These are phyloP conservation scores for Phytophthora chlamydospora DNA, from an alignment of 352 stramenopile species.

Conservation along the genomic window DNA sequence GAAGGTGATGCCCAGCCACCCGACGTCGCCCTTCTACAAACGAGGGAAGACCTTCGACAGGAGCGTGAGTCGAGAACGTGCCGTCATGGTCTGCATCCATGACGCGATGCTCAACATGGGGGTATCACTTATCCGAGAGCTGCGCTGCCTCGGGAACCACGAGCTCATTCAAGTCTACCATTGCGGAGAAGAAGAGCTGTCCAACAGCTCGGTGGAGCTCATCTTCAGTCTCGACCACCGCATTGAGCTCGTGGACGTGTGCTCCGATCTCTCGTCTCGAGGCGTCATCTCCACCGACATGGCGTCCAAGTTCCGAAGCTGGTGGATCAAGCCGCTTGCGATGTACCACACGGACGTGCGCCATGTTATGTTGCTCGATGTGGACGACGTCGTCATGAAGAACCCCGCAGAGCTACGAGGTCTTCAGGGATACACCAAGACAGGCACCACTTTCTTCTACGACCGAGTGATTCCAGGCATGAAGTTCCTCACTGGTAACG, in stretches of 20 bases:
- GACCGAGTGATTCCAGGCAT: conserved; percentile 53
- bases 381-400: conserved; percentile 59
- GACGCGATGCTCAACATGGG: conserved; percentile 45
- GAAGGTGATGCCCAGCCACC: conserved; percentile 4
- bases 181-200: conserved; percentile 48
- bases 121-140: conserved; percentile 40
- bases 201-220: conserved; percentile 28
- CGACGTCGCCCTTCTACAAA: conserved; percentile 15
- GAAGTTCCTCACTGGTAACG: conserved; percentile 49
- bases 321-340: conserved; percentile 54
- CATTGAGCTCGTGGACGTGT: conserved; percentile 46
- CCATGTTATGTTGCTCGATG: conserved; percentile 49
- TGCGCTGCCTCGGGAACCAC: conserved; percentile 27
- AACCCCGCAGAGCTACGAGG: conserved; percentile 45
- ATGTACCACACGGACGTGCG: conserved; percentile 44
- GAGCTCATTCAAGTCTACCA: conserved; percentile 38
- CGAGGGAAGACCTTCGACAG: conserved; percentile 23
- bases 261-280: conserved; percentile 29
- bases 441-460: conserved; percentile 67
- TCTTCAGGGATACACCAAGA: conserved; percentile 45
- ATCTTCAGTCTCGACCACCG: conserved; percentile 36
- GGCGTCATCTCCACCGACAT: conserved; percentile 22
- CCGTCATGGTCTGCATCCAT: conserved; percentile 35
- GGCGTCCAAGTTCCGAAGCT: conserved; percentile 37
- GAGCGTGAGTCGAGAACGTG: conserved; percentile 21